A percentile compares a stretch with the other conserved stretches of the same genome.
Evolutionary conservation across 179 eudicot species (phyloP).

Genomic region (Silene coronaria): DNA sequence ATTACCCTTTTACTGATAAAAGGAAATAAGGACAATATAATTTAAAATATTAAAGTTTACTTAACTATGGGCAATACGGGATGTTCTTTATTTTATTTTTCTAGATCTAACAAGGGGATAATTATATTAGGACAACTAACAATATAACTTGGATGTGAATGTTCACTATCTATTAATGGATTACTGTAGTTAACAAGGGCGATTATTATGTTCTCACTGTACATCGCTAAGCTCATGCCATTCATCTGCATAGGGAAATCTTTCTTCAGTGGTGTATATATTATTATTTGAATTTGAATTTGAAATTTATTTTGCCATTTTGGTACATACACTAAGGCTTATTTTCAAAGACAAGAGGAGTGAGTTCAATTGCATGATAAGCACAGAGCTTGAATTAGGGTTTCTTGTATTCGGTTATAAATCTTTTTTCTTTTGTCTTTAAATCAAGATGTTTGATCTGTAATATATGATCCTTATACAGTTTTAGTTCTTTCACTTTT

Average conservation of each 20-base stretch:
- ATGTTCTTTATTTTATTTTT: too few relatives aligned
- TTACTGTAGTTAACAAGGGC: background rate
- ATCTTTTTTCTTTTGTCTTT: slow-evolving; percentile 6
- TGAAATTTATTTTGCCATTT: background rate
- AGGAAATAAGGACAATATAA: background rate
- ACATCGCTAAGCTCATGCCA: background rate
- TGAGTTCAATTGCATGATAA: background rate
- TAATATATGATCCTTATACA: background rate
- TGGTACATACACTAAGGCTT: background rate
- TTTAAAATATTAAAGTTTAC: background rate
- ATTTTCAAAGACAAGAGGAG: background rate
- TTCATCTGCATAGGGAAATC: background rate
- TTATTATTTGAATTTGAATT: background rate
- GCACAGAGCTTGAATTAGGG: background rate
- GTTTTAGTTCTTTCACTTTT: background rate
- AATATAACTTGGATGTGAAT: too few relatives aligned
- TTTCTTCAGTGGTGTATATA: background rate
- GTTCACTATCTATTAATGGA: background rate
- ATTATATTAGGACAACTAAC: background rate
- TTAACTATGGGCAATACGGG: background rate
- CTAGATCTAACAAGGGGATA: background rate
- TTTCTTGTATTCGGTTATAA: background rate
- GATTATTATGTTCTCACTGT: background rate
- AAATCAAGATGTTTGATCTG: background rate
- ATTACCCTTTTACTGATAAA: background rate